These are phyloP conservation scores for Actinomucor elegans DNA, from an alignment of 371 early-diverging fungal species.

Conservation along the genomic window DNA sequence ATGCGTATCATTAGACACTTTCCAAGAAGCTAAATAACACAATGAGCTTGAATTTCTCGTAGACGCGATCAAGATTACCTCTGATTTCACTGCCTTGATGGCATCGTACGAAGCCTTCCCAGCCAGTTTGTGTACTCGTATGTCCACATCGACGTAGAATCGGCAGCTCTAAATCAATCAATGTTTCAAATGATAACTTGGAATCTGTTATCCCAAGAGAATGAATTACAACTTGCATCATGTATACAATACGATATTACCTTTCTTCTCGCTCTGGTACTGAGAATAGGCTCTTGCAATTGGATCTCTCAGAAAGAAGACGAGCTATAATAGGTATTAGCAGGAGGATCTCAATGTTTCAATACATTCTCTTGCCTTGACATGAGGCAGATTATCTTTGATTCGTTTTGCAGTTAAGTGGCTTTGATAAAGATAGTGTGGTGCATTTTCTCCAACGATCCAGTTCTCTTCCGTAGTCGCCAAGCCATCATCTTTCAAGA, in stretches of 20 bases:
- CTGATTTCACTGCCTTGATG: constrained; percentile 42
- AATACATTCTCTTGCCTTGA: constrained; percentile 25
- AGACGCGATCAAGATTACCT: constrained; percentile 6
- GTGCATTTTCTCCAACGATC: constrained; percentile 42
- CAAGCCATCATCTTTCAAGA: constrained; percentile 18
- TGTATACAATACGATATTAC: background rate
- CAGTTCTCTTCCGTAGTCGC: constrained; percentile 12
- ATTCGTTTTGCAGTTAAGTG: constrained; percentile 38
- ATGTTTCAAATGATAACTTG: constrained; percentile 30
- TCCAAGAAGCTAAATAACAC: constrained; percentile 18
- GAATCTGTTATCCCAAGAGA: background rate
- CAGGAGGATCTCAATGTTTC: background rate
- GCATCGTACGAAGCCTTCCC: constrained; percentile 43
- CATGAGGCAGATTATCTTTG: constrained; percentile 37
- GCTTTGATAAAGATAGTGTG: constrained; percentile 41
- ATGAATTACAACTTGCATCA: too few relatives aligned
- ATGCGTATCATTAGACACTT: constrained; percentile 15
- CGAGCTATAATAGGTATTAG: constrained; percentile 25
- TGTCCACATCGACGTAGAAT: constrained; percentile 44
- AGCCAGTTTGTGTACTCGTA: constrained; percentile 37
- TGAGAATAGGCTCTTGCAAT: constrained; percentile 59
- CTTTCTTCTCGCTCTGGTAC: constrained; percentile 34
- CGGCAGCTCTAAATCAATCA: constrained; percentile 38
- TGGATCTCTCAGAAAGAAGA: constrained; percentile 56
- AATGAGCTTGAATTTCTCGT: background rate